Evolutionary conservation across 78 protist species (phyloP), one percentile per base, ranked within the genome.

Genomic region (Chrysochromulina tobinii): DNA sequence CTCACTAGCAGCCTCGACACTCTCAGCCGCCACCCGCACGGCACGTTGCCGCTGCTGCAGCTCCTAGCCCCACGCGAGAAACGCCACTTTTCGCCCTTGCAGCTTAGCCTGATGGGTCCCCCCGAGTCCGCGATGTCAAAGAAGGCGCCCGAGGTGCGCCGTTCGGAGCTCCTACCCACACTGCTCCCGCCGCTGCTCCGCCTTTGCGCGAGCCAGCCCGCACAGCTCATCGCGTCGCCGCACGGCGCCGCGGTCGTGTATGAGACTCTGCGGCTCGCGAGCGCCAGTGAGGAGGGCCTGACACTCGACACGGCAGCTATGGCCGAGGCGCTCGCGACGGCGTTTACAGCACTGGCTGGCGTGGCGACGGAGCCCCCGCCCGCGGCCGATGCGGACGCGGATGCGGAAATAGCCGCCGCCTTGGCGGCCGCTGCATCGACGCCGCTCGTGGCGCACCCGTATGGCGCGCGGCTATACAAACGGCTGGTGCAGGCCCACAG

Each of bases 201-300:
- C n/a, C 83, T 75, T 54, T 6, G 18, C 58, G 54, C 8, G 58
- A 57, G 25, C 27, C 11, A 11, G 27, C 18, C 25, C n/a, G 57
- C 1, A 2, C 58, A 8, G 57, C 18, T 75, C 14, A 57, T 57
- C 6, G 25, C 58, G 23, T 75, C 83, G 15, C 83, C 83, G n/a
- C 83, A 75, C 83, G 83, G 83, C 83, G 83, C 58, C 55, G 57
- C 27, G 58, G 83, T 75, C 20, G 14, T 75, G 15, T 75, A 50
- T 12, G 83, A 75, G 83, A 50, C 58, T 3, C 14, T 69, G 12
- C 14, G 9, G 54, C 51, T 51, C 15, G 83, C 58, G 58, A 66
- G 25, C 25, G 72, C 27, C 15, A 20, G 27, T 4, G 15, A 12
- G 23, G 64, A 59, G 7, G 64, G 64, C 64, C 23, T 12, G 23